Evolutionary conservation across 2,329 filamentous ascomycete species (phyloP).

Genomic region (Cladobotryum protrusum): DNA sequence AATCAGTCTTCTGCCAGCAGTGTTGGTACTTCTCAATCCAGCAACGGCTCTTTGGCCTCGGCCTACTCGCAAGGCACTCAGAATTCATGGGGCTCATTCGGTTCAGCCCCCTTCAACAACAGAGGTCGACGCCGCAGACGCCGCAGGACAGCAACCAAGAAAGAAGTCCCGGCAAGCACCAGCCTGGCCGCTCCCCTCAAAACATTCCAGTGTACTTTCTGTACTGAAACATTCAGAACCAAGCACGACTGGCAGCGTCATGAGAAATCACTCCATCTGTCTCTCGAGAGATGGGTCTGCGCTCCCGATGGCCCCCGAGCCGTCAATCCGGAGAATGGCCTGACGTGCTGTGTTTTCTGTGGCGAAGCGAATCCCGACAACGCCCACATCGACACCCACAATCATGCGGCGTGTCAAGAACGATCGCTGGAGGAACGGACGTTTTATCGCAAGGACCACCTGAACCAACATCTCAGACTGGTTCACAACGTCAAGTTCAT

Average conservation of each 20-base stretch:
- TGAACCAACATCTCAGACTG: conserved; percentile 59
- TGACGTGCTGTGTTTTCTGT: conserved; percentile 54
- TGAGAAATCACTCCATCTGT: conserved; percentile 61
- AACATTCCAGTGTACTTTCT: conserved; percentile 63
- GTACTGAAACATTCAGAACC: conserved; percentile 60
- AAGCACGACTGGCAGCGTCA: conserved; percentile 67
- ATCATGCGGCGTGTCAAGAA: conserved; percentile 58
- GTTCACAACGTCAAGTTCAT: conserved; percentile 57
- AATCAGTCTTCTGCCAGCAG: conserved; percentile 56
- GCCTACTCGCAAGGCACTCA: conserved; percentile 53
- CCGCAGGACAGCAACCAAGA: conserved; percentile 33
- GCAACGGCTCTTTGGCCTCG: conserved; percentile 51
- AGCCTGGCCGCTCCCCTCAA: conserved; percentile 40
- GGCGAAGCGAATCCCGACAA: conserved; percentile 41
- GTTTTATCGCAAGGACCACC: conserved; percentile 61
- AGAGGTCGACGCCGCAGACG: conserved; percentile 46
- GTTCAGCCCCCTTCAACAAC: conserved; percentile 36
- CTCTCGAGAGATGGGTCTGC: conserved; percentile 60
- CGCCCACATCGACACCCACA: conserved; percentile 31
- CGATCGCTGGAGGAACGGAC: conserved; percentile 55
- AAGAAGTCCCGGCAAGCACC: conserved; percentile 22
- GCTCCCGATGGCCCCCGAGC: conserved; percentile 50
- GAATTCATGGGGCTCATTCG: conserved; percentile 49
- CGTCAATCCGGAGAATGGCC: conserved; percentile 53
- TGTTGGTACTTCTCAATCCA: conserved; percentile 55